phyloP scores from a whole-genome alignment of 116 monocot genomes.

The Dioscorea cayenensis region DNA sequence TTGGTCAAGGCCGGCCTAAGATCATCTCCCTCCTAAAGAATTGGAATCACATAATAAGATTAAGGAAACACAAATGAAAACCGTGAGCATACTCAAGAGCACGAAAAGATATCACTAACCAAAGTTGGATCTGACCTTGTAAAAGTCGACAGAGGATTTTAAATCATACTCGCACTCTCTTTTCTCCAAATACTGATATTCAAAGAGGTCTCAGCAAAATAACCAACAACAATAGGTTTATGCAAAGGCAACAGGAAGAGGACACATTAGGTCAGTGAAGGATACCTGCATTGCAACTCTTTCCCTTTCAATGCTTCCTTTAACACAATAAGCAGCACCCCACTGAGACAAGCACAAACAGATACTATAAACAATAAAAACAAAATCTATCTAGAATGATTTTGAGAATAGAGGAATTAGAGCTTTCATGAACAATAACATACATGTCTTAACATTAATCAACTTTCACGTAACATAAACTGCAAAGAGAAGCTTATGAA shows the following conservation, averaged over 20 bases:
- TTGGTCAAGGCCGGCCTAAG: constrained; percentile 45
- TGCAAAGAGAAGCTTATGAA: not conserved
- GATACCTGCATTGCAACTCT: constrained; percentile 64
- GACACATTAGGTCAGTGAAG: not conserved
- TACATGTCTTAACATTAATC: not conserved
- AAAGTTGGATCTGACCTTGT: constrained; percentile 42
- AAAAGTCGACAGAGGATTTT: constrained; percentile 65
- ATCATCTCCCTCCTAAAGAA: constrained; percentile 58
- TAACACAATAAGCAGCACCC: constrained; percentile 83
- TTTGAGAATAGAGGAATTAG: not conserved
- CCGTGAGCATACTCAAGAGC: not conserved
- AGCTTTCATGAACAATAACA: not conserved
- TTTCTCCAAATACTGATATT: constrained; percentile 74
- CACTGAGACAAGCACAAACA: constrained; percentile 22
- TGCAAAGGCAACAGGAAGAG: not conserved
- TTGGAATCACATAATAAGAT: not conserved
- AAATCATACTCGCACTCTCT: constrained; percentile 95
- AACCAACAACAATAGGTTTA: not conserved
- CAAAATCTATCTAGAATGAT: not conserved
- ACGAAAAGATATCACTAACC: not conserved
- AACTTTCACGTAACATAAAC: not conserved
- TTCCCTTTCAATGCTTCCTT: constrained; percentile 65
- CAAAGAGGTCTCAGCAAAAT: not conserved
- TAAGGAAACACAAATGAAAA: not conserved
- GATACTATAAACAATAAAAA: not conserved